Evolutionary conservation across 2,329 filamentous ascomycete species (phyloP).

Genomic region (Trichoderma hamatum): DNA sequence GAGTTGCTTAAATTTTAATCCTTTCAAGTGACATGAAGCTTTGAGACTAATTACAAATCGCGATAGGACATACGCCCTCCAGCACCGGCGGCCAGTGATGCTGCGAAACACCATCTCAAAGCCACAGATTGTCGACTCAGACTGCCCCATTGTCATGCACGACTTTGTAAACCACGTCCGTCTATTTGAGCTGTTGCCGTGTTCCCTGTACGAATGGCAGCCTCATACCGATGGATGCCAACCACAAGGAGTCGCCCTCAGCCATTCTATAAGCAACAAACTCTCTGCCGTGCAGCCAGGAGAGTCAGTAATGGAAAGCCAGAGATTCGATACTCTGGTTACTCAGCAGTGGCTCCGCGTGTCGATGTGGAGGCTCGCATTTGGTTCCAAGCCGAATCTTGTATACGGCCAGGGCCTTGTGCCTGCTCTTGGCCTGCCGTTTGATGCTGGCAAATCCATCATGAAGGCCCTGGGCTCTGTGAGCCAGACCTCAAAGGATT

Average conservation of each 20-base stretch:
- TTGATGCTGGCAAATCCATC: slow-evolving; percentile 39
- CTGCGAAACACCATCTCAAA: slow-evolving; percentile 38
- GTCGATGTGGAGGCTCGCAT: slow-evolving; percentile 39
- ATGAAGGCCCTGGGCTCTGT: slow-evolving; percentile 36
- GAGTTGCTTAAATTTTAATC: background rate
- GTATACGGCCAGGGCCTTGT: slow-evolving; percentile 30
- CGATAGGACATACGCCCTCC: slow-evolving; percentile 38
- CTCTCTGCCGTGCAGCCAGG: slow-evolving; percentile 35
- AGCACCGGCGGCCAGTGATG: slow-evolving; percentile 38
- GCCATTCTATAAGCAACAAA: slow-evolving; percentile 35
- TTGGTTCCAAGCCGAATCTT: slow-evolving; percentile 35
- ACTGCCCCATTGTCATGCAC: slow-evolving; percentile 40
- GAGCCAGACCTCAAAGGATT: slow-evolving; percentile 37
- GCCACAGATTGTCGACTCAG: slow-evolving; percentile 38
- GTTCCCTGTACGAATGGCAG: slow-evolving; percentile 39
- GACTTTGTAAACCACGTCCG: slow-evolving; percentile 41
- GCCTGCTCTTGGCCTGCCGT: slow-evolving; percentile 32
- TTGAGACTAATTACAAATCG: background rate
- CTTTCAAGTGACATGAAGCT: background rate
- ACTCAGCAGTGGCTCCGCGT: slow-evolving; percentile 41
- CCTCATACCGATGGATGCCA: slow-evolving; percentile 30
- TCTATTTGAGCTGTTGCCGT: slow-evolving; percentile 38
- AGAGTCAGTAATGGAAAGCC: slow-evolving; percentile 38
- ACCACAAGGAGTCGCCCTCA: slow-evolving; percentile 33
- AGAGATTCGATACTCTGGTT: slow-evolving; percentile 40